phyloP scores from a whole-genome alignment of 305 asterid genomes.

The Rubia balearica region DNA sequence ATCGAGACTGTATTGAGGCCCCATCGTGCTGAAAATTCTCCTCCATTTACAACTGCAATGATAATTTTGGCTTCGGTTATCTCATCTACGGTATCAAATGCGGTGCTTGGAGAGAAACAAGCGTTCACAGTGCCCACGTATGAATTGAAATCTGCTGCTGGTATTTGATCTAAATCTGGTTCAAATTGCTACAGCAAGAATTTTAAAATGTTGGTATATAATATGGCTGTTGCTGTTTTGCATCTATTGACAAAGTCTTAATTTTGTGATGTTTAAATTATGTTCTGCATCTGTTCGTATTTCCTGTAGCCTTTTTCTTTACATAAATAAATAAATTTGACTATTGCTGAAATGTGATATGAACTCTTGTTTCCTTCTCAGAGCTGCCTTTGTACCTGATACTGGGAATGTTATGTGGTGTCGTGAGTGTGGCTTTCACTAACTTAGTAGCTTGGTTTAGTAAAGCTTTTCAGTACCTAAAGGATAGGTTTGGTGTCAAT shows the following conservation, averaged over 20 bases:
- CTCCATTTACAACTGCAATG: constrained; percentile 99
- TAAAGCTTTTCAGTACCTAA: constrained; percentile 52
- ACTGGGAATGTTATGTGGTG: constrained; percentile 95
- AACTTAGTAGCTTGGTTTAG: constrained; percentile 76
- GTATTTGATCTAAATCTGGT: constrained; percentile 76
- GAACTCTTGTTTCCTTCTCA: constrained; percentile 33
- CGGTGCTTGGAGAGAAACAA: constrained; percentile 95
- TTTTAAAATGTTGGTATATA: neutral
- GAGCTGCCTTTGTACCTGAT: constrained; percentile 94
- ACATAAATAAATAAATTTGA: constrained; percentile 2
- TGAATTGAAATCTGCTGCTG: constrained; percentile 99
- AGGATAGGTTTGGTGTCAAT: constrained; percentile 66
- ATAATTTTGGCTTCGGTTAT: constrained; percentile 95
- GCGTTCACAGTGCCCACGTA: constrained; percentile 99
- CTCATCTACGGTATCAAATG: constrained; percentile 95
- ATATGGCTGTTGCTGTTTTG: constrained; percentile 1
- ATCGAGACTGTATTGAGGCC: constrained; percentile 97
- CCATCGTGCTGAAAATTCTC: constrained; percentile 94
- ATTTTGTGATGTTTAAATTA: neutral
- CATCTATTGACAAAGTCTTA: neutral
- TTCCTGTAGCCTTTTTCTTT: neutral
- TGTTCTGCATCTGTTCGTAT: constrained; percentile 4
- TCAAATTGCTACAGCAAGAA: constrained; percentile 27
- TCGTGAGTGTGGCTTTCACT: constrained; percentile 81
- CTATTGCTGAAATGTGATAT: constrained; percentile 25